These are phyloP conservation scores for Lipomyces mesembrius DNA, from an alignment of 805 yeast species.

Conservation along the genomic window DNA sequence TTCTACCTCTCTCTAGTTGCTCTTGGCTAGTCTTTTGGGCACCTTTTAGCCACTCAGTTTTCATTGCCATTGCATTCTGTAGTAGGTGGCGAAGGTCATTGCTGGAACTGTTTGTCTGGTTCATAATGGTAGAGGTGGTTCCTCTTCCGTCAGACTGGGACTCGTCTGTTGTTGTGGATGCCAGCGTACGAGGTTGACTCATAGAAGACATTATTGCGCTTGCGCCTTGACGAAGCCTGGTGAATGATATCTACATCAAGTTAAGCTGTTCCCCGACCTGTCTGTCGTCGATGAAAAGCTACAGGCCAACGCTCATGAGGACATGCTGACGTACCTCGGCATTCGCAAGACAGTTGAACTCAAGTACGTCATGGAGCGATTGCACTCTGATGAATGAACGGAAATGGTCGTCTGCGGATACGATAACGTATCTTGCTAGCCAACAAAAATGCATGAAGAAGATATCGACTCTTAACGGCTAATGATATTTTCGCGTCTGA, in stretches of 20 bases:
- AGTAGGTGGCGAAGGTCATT: too few species aligned
- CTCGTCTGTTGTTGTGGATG: too few species aligned
- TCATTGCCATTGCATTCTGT: too few species aligned
- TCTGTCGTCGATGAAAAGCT: constrained; percentile 43
- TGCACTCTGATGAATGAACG: constrained; percentile 40
- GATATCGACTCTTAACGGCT: constrained; percentile 44
- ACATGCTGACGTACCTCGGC: constrained; percentile 44
- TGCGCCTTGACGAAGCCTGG: constrained; percentile 41
- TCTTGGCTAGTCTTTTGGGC: too few species aligned
- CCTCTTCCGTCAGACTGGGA: too few species aligned
- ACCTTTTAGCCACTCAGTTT: too few species aligned
- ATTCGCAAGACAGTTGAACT: constrained; percentile 49
- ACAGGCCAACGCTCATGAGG: constrained; percentile 31
- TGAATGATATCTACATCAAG: constrained; percentile 44
- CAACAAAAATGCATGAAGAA: constrained; percentile 40
- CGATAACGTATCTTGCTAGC: constrained; percentile 45
- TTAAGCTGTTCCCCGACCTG: constrained; percentile 47
- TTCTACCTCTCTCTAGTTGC: too few species aligned
- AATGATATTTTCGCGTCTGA: constrained; percentile 43
- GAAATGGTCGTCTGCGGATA: constrained; percentile 47
- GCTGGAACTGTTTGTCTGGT: too few species aligned
- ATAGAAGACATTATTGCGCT: too few species aligned
- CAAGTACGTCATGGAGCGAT: constrained; percentile 45
- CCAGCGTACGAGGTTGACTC: too few species aligned
- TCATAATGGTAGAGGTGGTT: too few species aligned